Base-by-base conservation (phyloP, 1,284 basidiomycete species). In the Microbotryomycetes sp. region DNA sequence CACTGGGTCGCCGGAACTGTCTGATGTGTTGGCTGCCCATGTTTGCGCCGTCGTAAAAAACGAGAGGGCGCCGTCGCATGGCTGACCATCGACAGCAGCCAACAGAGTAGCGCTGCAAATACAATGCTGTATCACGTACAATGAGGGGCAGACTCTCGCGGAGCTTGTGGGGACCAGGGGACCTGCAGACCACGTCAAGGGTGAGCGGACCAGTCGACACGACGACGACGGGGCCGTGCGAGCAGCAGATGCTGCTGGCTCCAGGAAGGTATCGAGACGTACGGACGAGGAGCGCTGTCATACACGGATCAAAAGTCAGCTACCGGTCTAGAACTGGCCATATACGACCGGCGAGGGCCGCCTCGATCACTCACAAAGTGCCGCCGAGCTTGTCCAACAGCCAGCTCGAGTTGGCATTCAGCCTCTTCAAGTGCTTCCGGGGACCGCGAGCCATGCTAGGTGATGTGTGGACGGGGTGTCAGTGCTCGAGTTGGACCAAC, bases 341-440 rank as follows among this genome's bases (percentile, higher is more conserved):
- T 50, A 51, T 23, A 53, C 45, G 21, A 27, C 11, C 18, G 29
- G 27, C 31, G 21, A 13, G 23, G 35, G 35, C 18, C 35, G 35
- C 35, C 35, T 41, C 35, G 11, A 41, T 11, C 35, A 41, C 35
- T 41, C 35, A 41, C 35, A 41, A 97, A 75, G 91, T 96, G 71
- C 94, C 94, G 80, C 90, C 88, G 75, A 98, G 81, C 82, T 98
- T 98, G 84, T 97, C 92, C 72, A 98, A 84, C 91, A 98, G 96
- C 96, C 96, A 98, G 81, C 91, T 89, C 63, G 91, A 94, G 70
- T 96, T 96, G 73, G 96, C 96, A 73, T 87, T 86, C 71, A 97
- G 85, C 76, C 94, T 90, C 85, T 97, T 97, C 81, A 97, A 84
- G 79, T 98, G 94, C 82, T 97, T 97, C 87, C 91, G 94, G 72